Base-by-base conservation (phyloP, 306 rosid genomes). In the Mimosa pudica region DNA sequence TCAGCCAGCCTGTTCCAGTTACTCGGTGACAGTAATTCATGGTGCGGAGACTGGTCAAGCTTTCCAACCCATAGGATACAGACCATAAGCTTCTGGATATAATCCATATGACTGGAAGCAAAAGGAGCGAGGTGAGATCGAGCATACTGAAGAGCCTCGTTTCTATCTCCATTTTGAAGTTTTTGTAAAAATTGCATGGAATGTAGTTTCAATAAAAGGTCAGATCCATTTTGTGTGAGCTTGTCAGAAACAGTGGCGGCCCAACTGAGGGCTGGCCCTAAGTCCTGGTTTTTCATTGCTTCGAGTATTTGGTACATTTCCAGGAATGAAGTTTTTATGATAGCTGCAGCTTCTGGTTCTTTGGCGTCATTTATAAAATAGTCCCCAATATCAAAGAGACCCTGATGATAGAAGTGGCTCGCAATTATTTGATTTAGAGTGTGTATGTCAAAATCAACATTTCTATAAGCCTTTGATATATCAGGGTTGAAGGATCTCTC, bases 231-330 rank as follows among this genome's bases (percentile, higher is more conserved):
- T 78, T 84, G 86, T 55, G 82, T 76, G 71, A 95, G 97, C 80
- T 89, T 89, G 67, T 86, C 89, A 12, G 92, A 83, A 76, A 88
- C 90, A 12, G 80, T 42, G 5, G 81, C 13, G 11, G 98, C 98
- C 98, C 98, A 95, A 38, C 84, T 82, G 87, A 95, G 89, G 67
- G 98, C 98, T 24, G 97, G 98, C 82, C 85, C 89, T 74, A 95
- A 76, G 87, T 90, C 88, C 80, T 77, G 89, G 68, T 71, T 66
- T 76, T 85, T 86, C 88, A 93, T 85, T 81, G 98, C 96, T 79
- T 91, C 91, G 42, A 95, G 91, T 63, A 92, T 89, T 84, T 77
- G 84, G 84, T 82, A 89, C 98, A 95, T 90, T 81, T 92, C 98
- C 82, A 89, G 76, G 77, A 95, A 95, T 60, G 86, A 87, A 58